Conservation (phyloP, 805 yeast species). For the Candida schatavii region DNA sequence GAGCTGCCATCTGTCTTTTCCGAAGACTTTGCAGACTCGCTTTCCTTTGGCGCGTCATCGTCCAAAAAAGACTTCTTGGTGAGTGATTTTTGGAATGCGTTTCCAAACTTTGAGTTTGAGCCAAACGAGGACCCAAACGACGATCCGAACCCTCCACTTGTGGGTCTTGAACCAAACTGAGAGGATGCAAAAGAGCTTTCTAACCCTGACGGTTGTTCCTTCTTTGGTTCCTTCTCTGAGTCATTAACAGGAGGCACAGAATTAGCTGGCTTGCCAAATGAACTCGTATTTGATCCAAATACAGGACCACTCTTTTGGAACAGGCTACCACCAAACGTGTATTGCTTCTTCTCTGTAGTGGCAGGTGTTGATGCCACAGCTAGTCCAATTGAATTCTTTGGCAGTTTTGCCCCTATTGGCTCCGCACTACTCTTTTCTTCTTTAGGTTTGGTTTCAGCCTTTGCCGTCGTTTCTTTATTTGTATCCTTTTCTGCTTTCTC, state of each 20-base stretch:
- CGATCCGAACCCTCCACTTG: slow-evolving; percentile 47
- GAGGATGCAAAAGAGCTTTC: too few relatives aligned
- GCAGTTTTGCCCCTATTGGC: neutral
- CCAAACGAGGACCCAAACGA: slow-evolving; percentile 40
- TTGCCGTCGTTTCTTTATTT: neutral
- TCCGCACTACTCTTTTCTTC: neutral
- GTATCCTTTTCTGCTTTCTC: neutral
- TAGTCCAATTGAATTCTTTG: too few relatives aligned
- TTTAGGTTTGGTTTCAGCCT: neutral
- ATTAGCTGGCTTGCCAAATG: slow-evolving; percentile 2
- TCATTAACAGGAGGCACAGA: too few relatives aligned
- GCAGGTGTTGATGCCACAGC: neutral
- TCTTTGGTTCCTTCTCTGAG: slow-evolving; percentile 4
- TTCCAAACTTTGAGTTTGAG: slow-evolving; percentile 44
- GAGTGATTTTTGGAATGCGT: slow-evolving; percentile 54
- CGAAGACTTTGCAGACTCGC: slow-evolving; percentile 10
- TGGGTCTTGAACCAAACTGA: slow-evolving; percentile 4
- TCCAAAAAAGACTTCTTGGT: slow-evolving; percentile 60
- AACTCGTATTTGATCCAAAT: slow-evolving; percentile 2
- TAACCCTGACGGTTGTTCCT: too few relatives aligned
- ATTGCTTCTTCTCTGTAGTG: neutral
- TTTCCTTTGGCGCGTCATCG: slow-evolving; percentile 14
- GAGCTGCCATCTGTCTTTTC: slow-evolving; percentile 5
- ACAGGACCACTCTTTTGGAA: slow-evolving; percentile 6
- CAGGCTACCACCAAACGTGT: slow-evolving; percentile 10